Evolutionary conservation across 1,139 yeast species (phyloP), one percentile per base, ranked within the genome.

Genomic region (Kurtzmaniella quercitrusa): DNA sequence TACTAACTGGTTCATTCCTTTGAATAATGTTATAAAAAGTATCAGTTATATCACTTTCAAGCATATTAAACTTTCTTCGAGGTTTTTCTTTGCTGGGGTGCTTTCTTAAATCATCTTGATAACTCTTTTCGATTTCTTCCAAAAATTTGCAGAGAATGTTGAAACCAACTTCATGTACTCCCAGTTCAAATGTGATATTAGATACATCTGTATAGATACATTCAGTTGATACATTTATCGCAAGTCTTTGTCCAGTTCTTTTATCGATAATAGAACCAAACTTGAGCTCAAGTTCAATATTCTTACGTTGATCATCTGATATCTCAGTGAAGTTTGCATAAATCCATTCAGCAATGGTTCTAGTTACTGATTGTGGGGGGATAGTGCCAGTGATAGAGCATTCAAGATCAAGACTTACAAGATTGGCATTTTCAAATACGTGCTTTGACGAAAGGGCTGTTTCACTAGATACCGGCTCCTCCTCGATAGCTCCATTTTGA

Each of bases 321-420:
- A 88, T 72, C 34, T 84, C 82, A 38, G 75, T 73, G 45, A 89
- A 73, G 50, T 86, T 85, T 25, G 95, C 91, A 69, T 85, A 90
- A 5, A 90, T 75, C 97, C 97, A 90, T 54, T 85, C 89, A 14
- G 95, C 87, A 6, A 90, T 81, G 36, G 88, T 80, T 54, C 93
- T 77, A 3, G 93, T 85, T 42, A 88, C 70, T 53, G 89, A 93
- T 52, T 88, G 89, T 41, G 87, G 85, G 1, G 97, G 97, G 23
- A 84, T 78, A 1, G 82, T 70, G 10, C 89, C 89, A 1, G 89
- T 78, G 18, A 88, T 74, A 25, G 86, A 81, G 45, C 84, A 79
- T 54, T 73, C 77, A 39, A 73, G 60, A 54, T 73, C 78, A 55
- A 68, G 50, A 46, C 73, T 66, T 16, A 64, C 58, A 15, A 74